Percentiles rank a stretch among this genome's conserved stretches.
Conservation (phyloP, 179 eudicot genomes). For the Sideroxylon spinosum region DNA sequence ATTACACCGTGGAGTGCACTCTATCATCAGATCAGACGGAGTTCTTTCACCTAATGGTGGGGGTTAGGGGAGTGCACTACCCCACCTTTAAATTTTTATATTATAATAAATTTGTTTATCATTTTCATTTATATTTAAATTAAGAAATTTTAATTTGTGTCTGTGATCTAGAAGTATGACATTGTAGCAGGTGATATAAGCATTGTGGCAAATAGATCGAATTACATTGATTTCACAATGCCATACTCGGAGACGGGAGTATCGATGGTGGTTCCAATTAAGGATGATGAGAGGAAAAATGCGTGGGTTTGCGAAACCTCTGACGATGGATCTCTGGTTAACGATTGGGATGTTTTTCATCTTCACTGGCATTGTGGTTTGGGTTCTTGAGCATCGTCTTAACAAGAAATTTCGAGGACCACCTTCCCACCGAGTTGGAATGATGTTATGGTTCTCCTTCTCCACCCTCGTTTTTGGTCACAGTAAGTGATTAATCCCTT, state of each 20-base stretch:
- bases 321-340: conserved; percentile 39
- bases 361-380: conserved; percentile 40
- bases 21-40: no score
- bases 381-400: conserved; percentile 47
- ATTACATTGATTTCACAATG: background rate
- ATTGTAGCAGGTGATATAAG: background rate
- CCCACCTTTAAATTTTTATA: no score
- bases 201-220: background rate
- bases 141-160: background rate
- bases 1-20: no score
- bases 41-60: no score
- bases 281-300: conserved; percentile 24
- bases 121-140: no score
- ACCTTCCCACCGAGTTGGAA: conserved; percentile 34
- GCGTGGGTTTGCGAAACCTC: conserved; percentile 44
- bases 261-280: conserved; percentile 36
- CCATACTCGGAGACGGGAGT: background rate
- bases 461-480: conserved; percentile 49
- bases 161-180: conserved; percentile 4
- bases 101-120: no score
- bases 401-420: conserved; percentile 44
- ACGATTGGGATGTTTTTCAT: conserved; percentile 27
- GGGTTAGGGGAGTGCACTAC: no score
- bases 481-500: conserved; percentile 22
- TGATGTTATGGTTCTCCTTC: conserved; percentile 45